phyloP scores from a whole-genome alignment of 495 filamentous ascomycete genomes.

The Ascodesmis nigricans region DNA sequence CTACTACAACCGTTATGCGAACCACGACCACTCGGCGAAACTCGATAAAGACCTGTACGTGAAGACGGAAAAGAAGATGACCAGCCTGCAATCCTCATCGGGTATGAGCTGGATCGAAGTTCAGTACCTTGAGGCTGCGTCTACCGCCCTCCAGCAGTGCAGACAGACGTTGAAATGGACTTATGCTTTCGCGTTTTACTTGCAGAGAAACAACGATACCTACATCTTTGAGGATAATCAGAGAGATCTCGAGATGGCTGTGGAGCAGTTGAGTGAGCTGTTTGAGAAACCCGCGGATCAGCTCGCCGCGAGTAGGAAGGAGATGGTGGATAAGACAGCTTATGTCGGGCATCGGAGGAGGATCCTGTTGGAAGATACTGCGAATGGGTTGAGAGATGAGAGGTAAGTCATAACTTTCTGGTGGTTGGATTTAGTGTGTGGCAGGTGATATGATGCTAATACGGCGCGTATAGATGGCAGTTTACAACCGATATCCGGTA shows the following conservation, averaged over 20 bases:
- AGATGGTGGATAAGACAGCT: conserved; percentile 92
- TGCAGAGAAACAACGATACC: conserved; percentile 82
- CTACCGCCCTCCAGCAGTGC: conserved; percentile 83
- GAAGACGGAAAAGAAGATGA: conserved; percentile 99
- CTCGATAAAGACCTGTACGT: conserved; percentile 87
- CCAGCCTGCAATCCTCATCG: conserved; percentile 70
- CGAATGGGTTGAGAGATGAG: conserved; percentile 74
- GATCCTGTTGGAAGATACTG: conserved; percentile 76
- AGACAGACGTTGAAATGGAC: conserved; percentile 98
- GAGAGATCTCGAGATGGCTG: conserved; percentile 90
- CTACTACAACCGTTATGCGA: conserved; percentile 97
- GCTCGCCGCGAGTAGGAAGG: conserved; percentile 65
- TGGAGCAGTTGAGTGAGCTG: conserved; percentile 87
- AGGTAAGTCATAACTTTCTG: conserved; percentile 23
- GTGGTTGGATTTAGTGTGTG: too few species aligned
- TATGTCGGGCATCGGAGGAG: conserved; percentile 86
- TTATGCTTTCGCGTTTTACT: conserved; percentile 93
- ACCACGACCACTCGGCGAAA: conserved; percentile 93
- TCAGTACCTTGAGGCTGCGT: conserved; percentile 81
- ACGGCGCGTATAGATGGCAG: too few species aligned
- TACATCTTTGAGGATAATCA: conserved; percentile 98
- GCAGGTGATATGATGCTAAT: too few species aligned
- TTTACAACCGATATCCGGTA: too few species aligned
- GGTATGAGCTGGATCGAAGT: conserved; percentile 99
- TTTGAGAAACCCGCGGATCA: conserved; percentile 87